phyloP scores from a whole-genome alignment of 352 stramenopile genomes.

The Globisporangium splendens region DNA sequence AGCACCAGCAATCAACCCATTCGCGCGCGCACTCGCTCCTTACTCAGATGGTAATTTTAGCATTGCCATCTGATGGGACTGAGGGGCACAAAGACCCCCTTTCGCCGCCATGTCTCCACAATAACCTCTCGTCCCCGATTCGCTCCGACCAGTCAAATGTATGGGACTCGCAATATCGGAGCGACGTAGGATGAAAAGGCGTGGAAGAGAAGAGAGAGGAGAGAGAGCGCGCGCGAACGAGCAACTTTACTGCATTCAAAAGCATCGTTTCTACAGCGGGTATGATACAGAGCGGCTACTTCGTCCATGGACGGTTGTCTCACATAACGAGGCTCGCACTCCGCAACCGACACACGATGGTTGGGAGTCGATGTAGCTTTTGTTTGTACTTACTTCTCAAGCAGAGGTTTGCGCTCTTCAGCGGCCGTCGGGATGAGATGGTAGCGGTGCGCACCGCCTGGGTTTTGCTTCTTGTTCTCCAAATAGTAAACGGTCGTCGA shows the following conservation, averaged over 20 bases:
- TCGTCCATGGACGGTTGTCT: too few relatives aligned
- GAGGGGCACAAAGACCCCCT: neutral
- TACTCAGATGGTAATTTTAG: constrained; percentile 5
- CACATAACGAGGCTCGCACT: neutral
- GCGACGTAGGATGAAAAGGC: too few relatives aligned
- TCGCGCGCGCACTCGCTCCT: too few relatives aligned
- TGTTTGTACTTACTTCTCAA: constrained; percentile 34
- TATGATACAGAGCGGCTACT: too few relatives aligned
- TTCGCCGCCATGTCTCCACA: neutral
- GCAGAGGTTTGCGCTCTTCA: constrained; percentile 63
- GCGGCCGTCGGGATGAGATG: constrained; percentile 34
- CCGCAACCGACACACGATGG: too few relatives aligned
- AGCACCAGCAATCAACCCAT: neutral
- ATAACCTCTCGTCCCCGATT: neutral
- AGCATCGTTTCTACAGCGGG: too few relatives aligned
- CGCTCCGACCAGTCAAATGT: neutral
- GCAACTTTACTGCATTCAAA: constrained; percentile 7
- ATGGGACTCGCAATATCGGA: neutral
- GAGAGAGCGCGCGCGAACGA: constrained; percentile 1
- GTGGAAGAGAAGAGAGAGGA: neutral
- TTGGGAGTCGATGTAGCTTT: too few relatives aligned
- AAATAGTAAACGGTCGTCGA: constrained; percentile 69
- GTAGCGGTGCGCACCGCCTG: constrained; percentile 29
- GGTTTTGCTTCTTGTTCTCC: constrained; percentile 52
- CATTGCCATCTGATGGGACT: constrained; percentile 5